phyloP scores from a whole-genome alignment of 1,284 basidiomycete genomes.

The Ustilago shanxiensis region DNA sequence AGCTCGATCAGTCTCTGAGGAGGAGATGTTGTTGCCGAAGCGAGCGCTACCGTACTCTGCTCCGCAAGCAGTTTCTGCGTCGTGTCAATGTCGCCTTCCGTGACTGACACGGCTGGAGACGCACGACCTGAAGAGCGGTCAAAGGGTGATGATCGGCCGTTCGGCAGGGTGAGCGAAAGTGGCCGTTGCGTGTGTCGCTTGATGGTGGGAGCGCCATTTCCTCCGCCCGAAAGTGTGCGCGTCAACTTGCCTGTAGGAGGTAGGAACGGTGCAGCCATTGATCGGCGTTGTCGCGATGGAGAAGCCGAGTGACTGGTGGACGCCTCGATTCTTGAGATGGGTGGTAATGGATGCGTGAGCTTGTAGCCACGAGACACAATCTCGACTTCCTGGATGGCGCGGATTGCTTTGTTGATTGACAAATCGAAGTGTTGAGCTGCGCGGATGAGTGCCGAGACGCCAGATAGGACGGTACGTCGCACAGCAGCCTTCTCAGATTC shows the following conservation, averaged over 20 bases:
- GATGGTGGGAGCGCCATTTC: slow-evolving; percentile 31
- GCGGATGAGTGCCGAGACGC: slow-evolving; percentile 38
- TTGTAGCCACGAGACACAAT: slow-evolving; percentile 66
- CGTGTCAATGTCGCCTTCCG: slow-evolving; percentile 17
- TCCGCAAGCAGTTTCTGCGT: slow-evolving; percentile 29
- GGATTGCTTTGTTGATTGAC: slow-evolving; percentile 59
- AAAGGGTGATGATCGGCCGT: slow-evolving; percentile 35
- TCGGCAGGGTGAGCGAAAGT: slow-evolving; percentile 34
- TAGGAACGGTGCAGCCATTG: slow-evolving; percentile 7
- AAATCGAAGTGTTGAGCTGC: slow-evolving; percentile 59
- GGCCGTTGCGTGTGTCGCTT: slow-evolving; percentile 33
- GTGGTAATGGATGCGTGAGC: slow-evolving; percentile 64
- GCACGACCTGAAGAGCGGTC: slow-evolving; percentile 32
- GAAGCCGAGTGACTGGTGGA: slow-evolving; percentile 19
- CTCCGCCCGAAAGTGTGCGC: slow-evolving; percentile 44
- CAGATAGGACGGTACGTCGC: slow-evolving; percentile 22
- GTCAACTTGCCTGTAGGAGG: slow-evolving; percentile 30
- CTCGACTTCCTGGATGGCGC: slow-evolving; percentile 68
- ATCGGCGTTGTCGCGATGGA: slow-evolving; percentile 24
- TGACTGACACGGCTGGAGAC: slow-evolving; percentile 24
- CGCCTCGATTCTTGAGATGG: slow-evolving; percentile 67
- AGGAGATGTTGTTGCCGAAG: slow-evolving; percentile 11
- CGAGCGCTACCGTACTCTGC: slow-evolving; percentile 19
- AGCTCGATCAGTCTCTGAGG: slow-evolving; percentile 44
- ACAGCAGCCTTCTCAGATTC: slow-evolving; percentile 25